A percentile compares a stretch with the other conserved stretches of the same genome.
Conservation (phyloP, 2,329 filamentous ascomycete genomes). For the Lachnellula willkommii region DNA sequence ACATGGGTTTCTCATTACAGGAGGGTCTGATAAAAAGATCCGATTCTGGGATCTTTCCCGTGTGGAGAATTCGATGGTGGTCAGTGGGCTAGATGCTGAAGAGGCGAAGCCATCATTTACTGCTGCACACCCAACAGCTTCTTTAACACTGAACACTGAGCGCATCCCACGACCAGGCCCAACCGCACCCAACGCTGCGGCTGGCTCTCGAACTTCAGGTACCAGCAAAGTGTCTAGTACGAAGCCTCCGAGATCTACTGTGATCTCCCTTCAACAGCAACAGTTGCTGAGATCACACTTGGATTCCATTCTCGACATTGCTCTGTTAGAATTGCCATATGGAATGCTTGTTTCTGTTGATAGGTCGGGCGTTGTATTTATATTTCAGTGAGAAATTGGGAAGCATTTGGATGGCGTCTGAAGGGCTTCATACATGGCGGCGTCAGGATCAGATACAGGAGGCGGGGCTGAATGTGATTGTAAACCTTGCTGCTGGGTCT, state of each 20-base stretch:
- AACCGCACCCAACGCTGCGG: slow-evolving; percentile 30
- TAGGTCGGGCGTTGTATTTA: slow-evolving; percentile 81
- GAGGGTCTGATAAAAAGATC: slow-evolving; percentile 82
- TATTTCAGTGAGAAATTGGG: slow-evolving; percentile 46
- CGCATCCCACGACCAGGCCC: slow-evolving; percentile 25
- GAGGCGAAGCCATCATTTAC: slow-evolving; percentile 71
- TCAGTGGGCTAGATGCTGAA: slow-evolving; percentile 70
- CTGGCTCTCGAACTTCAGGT: slow-evolving; percentile 26
- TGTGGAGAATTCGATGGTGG: slow-evolving; percentile 70
- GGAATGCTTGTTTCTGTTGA: slow-evolving; percentile 91
- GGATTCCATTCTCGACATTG: slow-evolving; percentile 82
- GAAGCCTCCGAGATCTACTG: slow-evolving; percentile 65
- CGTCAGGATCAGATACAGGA: neutral
- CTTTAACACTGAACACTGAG: slow-evolving; percentile 63
- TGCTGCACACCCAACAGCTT: slow-evolving; percentile 55
- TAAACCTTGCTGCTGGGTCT: too few relatives aligned
- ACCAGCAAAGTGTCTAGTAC: slow-evolving; percentile 28
- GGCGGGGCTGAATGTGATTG: neutral
- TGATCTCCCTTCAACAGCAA: slow-evolving; percentile 85
- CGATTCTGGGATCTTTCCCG: slow-evolving; percentile 88
- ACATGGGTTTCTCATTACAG: slow-evolving; percentile 79
- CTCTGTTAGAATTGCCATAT: slow-evolving; percentile 83
- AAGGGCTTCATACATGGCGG: neutral
- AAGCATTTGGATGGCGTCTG: neutral
- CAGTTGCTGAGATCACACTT: slow-evolving; percentile 79